Base-by-base conservation (phyloP, 2,329 filamentous ascomycete species). In the Incumbomyces delicatus region DNA sequence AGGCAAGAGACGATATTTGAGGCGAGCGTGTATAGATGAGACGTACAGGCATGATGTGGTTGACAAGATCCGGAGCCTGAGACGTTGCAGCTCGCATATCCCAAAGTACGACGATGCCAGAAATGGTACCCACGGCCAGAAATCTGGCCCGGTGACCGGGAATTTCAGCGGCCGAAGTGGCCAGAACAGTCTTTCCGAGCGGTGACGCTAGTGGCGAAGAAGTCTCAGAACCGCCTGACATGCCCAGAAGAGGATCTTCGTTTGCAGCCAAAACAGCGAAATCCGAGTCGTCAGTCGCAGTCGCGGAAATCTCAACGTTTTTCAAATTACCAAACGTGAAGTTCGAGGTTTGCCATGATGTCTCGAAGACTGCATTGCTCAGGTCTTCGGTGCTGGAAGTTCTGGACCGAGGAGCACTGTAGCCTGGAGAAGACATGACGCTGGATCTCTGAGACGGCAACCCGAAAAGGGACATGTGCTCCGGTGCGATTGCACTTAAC, bases 11-110 rank as follows among this genome's bases (percentile, higher is more conserved):
- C 0, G 88, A 86, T 14, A 96, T 81, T 60, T 87, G 78, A 0
- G 90, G 88, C 0, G 90, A 96, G 38, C 94, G 87, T 0, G 92
- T 96, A 57, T 89, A 80, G 38, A 96, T 89, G 42, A 84, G 73
- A 22, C 87, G 81, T n/a, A 94, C 60, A 1, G 90, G 86, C 11
- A 75, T 69, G 36, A 94, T 68, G 3, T 69, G 72, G 52, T 83
- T 82, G 22, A 70, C 63, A 3, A 77, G 63, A 36, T 75, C 71
- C 1, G 71, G 54, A 56, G 73, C 77, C 2, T 67, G 71, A 1
- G 80, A 72, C 14, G 75, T 63, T 8, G 76, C 68, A 22, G 83
- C 81, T 45, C 92, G 83, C 57, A 86, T 76, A 59, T 98, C 85
- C 88, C 89, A 98, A 1, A 94, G 65, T 6, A 92, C 65, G 6